Base-by-base conservation (phyloP, 2,329 filamentous ascomycete genomes). In the Curvularia sp. region DNA sequence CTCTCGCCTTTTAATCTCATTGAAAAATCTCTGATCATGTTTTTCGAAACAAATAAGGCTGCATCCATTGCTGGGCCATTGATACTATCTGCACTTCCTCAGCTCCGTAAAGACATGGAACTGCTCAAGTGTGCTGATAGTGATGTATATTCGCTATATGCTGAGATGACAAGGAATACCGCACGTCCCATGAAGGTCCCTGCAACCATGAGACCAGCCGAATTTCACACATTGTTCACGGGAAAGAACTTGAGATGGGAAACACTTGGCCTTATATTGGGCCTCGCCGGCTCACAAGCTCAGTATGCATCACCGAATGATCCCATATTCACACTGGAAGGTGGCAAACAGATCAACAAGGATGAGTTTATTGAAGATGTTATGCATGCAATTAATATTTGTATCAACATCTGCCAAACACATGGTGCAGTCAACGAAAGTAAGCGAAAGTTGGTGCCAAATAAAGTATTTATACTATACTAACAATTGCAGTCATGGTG, bases 241-340 rank as follows among this genome's bases (percentile, higher is more conserved):
- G 74, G 74, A 3, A 64, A 63, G 18, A 75, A 75, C 46, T 59
- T 77, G 36, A 64, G 74, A 23, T 77, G 74, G 74, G 74, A 77
- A 51, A 71, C 65, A 0, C 36, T 77, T 8, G 74, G 74, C 19
- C 56, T 77, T 8, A 50, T 75, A 13, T 50, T 76, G 23, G 58
- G 64, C 7, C 32, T 76, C 7, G 67, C 72, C 25, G 70, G 67
- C 6, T 71, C 66, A 12, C 70, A 69, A 36, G 72, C 72, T 7
- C 72, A 75, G 27, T 74, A 67, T 41, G 71, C 69, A 4, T 63
- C 67, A 13, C 72, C 73, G 30, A 65, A 70, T 43, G 67, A 74
- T 52, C 63, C 72, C 3, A 46, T 75, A 9, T 76, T 75, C 38
- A 70, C 62, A 2, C 60, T 74, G 5, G 69, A 71, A n/a, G 65